phyloP scores from a whole-genome alignment of 2,329 filamentous ascomycete genomes.

The Alternaria sp. region DNA sequence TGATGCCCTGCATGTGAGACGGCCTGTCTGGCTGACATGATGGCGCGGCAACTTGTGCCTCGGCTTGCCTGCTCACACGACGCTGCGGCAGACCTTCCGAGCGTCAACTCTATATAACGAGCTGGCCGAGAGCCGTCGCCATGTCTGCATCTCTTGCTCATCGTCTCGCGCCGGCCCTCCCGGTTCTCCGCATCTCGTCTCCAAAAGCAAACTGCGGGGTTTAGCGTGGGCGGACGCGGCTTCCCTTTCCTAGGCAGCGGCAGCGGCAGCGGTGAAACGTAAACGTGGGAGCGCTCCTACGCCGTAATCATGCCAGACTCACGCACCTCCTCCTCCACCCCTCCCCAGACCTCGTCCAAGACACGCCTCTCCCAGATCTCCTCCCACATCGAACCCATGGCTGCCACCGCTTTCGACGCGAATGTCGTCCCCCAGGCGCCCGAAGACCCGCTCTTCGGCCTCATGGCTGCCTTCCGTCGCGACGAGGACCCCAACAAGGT shows the following conservation, averaged over 20 bases:
- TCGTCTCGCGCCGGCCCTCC: slow-evolving; percentile 10
- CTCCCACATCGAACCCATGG: slow-evolving; percentile 71
- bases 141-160: slow-evolving; percentile 8
- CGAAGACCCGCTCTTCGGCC: slow-evolving; percentile 91
- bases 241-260: slow-evolving; percentile 5
- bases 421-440: slow-evolving; percentile 85
- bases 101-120: slow-evolving; percentile 19
- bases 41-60: slow-evolving; percentile 26
- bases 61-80: slow-evolving; percentile 32
- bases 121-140: slow-evolving; percentile 15
- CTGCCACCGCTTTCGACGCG: slow-evolving; percentile 73
- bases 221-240: slow-evolving; percentile 29
- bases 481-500: slow-evolving; percentile 82
- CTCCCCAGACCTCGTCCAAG: slow-evolving; percentile 32
- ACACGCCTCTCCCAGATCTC: slow-evolving; percentile 63
- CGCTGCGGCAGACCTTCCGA: slow-evolving; percentile 9
- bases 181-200: slow-evolving; percentile 27
- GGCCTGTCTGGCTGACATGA: slow-evolving; percentile 24
- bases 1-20: slow-evolving; percentile 33
- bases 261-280: slow-evolving; percentile 32
- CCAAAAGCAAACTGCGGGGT: slow-evolving; percentile 30
- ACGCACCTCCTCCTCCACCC: slow-evolving; percentile 13
- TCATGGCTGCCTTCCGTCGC: slow-evolving; percentile 85
- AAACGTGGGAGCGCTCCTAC: slow-evolving; percentile 25
- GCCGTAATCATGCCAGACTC: slow-evolving; percentile 34